Evolutionary conservation across 768 basidiomycete species (phyloP).

Genomic region (Russula brevipes): DNA sequence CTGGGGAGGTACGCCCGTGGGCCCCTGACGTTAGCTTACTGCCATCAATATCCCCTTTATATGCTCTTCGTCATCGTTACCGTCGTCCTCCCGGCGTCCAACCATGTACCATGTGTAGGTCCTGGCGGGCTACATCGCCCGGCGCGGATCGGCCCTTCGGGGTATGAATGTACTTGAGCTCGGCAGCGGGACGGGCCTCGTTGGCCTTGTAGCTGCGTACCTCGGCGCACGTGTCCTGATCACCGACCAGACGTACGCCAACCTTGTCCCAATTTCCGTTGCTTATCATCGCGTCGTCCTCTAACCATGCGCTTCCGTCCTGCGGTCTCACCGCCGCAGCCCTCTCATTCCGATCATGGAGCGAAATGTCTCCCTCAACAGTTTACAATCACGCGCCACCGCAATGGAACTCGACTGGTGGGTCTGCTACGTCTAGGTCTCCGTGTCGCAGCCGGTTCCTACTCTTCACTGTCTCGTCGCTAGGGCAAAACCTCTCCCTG

Average conservation of each 20-base stretch:
- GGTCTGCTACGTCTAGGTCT: slow-evolving; percentile 25
- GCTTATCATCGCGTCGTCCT: no score
- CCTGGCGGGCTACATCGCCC: slow-evolving; percentile 67
- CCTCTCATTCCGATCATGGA: slow-evolving; percentile 75
- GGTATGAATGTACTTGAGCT: slow-evolving; percentile 70
- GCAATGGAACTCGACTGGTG: slow-evolving; percentile 83
- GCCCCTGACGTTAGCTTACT: neutral
- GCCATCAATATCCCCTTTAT: neutral
- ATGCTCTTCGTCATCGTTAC: neutral
- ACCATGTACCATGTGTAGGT: slow-evolving; percentile 45
- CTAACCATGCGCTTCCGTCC: neutral
- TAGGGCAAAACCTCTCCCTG: slow-evolving; percentile 64
- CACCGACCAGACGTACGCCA: slow-evolving; percentile 85
- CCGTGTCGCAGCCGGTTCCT: neutral
- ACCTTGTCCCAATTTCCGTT: neutral
- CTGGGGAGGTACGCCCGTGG: slow-evolving; percentile 62
- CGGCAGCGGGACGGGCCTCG: slow-evolving; percentile 88
- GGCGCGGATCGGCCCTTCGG: slow-evolving; percentile 47
- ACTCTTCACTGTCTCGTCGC: neutral
- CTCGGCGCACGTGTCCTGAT: slow-evolving; percentile 66
- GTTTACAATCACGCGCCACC: slow-evolving; percentile 44
- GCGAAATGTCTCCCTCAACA: slow-evolving; percentile 65
- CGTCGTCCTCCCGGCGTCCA: neutral
- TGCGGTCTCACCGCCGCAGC: slow-evolving; percentile 36
- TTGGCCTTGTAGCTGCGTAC: slow-evolving; percentile 76